Percentiles rank a stretch among this genome's conserved stretches.
Conservation (phyloP, 176 grass and related monocot genomes). For the Alloteropsis semialata region DNA sequence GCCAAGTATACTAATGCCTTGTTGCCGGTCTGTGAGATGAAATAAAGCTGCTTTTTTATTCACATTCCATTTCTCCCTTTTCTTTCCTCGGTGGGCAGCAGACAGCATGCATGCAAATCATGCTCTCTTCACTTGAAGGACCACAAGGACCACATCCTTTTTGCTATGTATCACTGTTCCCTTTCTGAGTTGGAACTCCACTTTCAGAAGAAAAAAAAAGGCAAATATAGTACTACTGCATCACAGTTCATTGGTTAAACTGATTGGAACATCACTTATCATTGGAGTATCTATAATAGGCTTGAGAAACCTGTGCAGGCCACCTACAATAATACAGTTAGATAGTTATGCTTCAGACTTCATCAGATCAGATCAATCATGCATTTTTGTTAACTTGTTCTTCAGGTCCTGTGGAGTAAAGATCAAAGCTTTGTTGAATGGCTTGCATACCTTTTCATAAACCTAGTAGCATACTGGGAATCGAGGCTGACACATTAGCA, state of each 20-base stretch:
- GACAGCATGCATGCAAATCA: conserved; percentile 24
- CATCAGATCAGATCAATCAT: background rate
- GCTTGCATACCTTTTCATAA: background rate
- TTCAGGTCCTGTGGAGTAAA: background rate
- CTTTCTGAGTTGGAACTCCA: conserved; percentile 49
- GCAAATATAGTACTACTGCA: background rate
- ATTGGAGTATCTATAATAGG: background rate
- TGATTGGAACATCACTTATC: background rate
- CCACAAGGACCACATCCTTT: conserved; percentile 21
- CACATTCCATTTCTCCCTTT: background rate
- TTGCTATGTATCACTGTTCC: conserved; percentile 4
- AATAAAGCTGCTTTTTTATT: conserved; percentile 28
- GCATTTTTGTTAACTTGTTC: background rate
- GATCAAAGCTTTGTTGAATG: background rate
- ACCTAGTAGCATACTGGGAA: background rate
- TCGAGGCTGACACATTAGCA: background rate
- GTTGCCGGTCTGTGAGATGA: conserved; percentile 12
- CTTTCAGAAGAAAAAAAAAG: conserved; percentile 22
- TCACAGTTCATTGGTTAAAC: background rate
- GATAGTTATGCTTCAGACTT: background rate
- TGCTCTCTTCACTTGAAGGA: conserved; percentile 48
- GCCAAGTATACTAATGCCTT: background rate
- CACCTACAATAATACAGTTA: background rate
- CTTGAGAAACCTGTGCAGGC: background rate
- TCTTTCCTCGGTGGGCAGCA: conserved; percentile 11